A percentile compares a stretch with the other conserved stretches of the same genome.
Conservation (phyloP, 2,329 filamentous ascomycete genomes). For the Teratosphaeria epicoccoides region DNA sequence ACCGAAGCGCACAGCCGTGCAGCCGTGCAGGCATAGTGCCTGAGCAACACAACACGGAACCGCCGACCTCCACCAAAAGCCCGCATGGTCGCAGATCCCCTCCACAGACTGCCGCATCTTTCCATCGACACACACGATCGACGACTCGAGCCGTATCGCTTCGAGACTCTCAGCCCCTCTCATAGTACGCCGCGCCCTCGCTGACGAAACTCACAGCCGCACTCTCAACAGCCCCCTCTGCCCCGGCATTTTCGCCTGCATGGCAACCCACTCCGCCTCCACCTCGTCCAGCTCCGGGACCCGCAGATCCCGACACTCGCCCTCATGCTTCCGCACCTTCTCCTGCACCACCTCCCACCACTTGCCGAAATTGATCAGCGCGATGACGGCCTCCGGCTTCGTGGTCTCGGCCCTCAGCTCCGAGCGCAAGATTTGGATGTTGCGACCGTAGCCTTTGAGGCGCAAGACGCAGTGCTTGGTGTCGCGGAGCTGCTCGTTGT, state of each 20-base stretch:
- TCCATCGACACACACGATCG: too few relatives aligned
- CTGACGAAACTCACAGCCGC: background rate
- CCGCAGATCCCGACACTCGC: conserved; percentile 2
- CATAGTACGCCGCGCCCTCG: background rate
- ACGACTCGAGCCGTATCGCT: background rate
- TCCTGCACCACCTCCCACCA: conserved; percentile 31
- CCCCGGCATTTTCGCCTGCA: background rate
- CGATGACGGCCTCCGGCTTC: conserved; percentile 10
- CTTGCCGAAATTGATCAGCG: conserved; percentile 26
- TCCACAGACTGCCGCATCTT: background rate
- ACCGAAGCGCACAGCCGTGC: background rate
- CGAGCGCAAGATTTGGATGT: conserved; percentile 16
- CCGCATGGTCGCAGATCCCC: background rate
- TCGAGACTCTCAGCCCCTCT: background rate
- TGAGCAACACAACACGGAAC: background rate
- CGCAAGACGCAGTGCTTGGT: conserved; percentile 30
- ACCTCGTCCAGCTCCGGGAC: conserved; percentile 2
- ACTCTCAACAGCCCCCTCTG: background rate
- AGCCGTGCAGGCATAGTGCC: background rate
- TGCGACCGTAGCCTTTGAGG: conserved; percentile 29
- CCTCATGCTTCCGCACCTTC: conserved; percentile 24
- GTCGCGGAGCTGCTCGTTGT: conserved; percentile 24
- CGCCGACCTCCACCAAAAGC: background rate
- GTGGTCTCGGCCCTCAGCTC: conserved; percentile 11
- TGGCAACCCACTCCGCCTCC: background rate